These are phyloP conservation scores for Stachybotrys chartarum DNA, from an alignment of 2,329 filamentous ascomycete species.

Conservation along the genomic window DNA sequence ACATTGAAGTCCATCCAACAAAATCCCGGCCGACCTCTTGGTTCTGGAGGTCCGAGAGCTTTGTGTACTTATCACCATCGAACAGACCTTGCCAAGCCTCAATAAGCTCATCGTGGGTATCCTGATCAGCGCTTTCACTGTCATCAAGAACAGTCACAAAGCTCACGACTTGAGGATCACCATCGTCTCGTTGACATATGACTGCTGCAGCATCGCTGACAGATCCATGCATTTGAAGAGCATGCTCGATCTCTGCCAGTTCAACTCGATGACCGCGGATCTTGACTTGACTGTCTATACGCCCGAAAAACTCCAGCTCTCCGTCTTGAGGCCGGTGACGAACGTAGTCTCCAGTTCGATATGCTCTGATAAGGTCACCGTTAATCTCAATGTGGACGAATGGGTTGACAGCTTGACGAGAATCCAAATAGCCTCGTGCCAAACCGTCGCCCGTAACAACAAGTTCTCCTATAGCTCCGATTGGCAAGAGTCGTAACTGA, in stretches of 20 bases:
- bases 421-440: conserved; percentile 13
- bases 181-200: conserved; percentile 1
- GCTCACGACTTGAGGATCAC: conserved; percentile 6
- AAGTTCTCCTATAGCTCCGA: conserved; percentile 18
- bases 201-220: conserved; percentile 13
- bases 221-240: conserved; percentile 4
- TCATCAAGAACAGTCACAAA: conserved; percentile 6
- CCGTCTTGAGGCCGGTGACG: conserved; percentile 14
- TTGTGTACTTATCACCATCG: conserved; percentile 2
- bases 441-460: conserved; percentile 17
- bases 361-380: conserved; percentile 6
- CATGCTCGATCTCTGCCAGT: conserved; percentile 17
- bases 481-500: conserved; percentile 11
- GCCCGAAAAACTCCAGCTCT: conserved; percentile 17
- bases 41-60: conserved; percentile 1
- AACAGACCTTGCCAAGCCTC: conserved; percentile 3
- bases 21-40: conserved; percentile 5
- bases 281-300: conserved; percentile 20
- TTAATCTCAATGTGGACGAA: conserved; percentile 10
- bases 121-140: neutral
- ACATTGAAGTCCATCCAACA: conserved; percentile 10
- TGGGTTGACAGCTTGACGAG: conserved; percentile 2
- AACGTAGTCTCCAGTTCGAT: conserved; percentile 18
- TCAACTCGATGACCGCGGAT: conserved; percentile 23
- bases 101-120: neutral